A percentile compares a stretch with the other conserved stretches of the same genome.
phyloP scores from a whole-genome alignment of 2,329 filamentous ascomycete species.

The Fusarium chaquense region DNA sequence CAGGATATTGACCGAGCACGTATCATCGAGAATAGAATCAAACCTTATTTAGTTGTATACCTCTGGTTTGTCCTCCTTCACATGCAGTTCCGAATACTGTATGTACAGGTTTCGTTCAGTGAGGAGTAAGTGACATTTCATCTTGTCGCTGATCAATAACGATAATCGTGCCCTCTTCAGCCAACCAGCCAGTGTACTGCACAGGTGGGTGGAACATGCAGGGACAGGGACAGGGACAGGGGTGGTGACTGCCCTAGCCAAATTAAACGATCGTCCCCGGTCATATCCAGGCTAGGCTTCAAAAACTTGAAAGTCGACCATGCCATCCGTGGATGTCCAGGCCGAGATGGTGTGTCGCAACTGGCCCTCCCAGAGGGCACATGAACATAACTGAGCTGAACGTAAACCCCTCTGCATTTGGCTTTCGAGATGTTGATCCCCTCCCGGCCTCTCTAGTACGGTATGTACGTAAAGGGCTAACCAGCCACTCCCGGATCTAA shows the following conservation, averaged over 20 bases:
- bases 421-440: not conserved
- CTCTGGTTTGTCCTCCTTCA: not conserved
- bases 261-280: conserved; percentile 19
- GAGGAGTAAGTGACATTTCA: not conserved
- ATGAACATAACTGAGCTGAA: conserved; percentile 13
- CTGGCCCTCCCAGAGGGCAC: conserved; percentile 19
- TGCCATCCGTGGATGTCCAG: conserved; percentile 33
- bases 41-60: not conserved
- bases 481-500: conserved; percentile 29
- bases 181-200: not conserved
- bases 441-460: not conserved
- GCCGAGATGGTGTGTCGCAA: conserved; percentile 41
- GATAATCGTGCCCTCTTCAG: not conserved
- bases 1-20: not conserved
- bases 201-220: conserved; percentile 20
- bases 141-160: not conserved
- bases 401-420: conserved; percentile 16
- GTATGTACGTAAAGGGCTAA: not conserved
- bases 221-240: conserved; percentile 40
- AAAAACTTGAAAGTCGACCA: conserved; percentile 34
- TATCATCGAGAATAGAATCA: not conserved
- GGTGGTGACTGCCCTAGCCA: not conserved
- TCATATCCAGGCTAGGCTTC: conserved; percentile 20
- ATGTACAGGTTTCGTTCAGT: not conserved
- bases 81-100: not conserved